Conservation (phyloP, 371 early-diverging fungal species). For the Coemansia linderi region DNA sequence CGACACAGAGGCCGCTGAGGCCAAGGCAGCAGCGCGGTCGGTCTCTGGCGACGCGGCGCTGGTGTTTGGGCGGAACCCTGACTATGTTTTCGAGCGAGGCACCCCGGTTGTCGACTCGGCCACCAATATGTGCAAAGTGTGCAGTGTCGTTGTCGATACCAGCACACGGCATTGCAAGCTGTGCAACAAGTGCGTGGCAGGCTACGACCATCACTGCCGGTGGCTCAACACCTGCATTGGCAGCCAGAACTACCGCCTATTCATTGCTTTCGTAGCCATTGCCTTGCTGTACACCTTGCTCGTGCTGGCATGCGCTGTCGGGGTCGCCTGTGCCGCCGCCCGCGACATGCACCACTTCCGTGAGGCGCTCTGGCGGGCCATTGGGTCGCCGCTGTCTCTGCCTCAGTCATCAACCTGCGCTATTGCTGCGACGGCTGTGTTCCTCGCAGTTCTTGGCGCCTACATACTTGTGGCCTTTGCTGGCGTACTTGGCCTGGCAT, state of each 20-base stretch:
- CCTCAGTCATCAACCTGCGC: neutral
- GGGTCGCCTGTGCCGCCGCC: slow-evolving; percentile 14
- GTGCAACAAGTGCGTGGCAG: slow-evolving; percentile 80
- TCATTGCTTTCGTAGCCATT: slow-evolving; percentile 22
- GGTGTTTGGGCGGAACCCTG: slow-evolving; percentile 59
- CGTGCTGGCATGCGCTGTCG: slow-evolving; percentile 18
- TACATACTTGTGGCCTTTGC: slow-evolving; percentile 19
- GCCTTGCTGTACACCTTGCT: slow-evolving; percentile 23
- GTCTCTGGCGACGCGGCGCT: slow-evolving; percentile 25
- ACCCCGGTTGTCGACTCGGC: slow-evolving; percentile 70
- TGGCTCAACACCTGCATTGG: slow-evolving; percentile 82
- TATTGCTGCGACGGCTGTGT: neutral
- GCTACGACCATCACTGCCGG: slow-evolving; percentile 82
- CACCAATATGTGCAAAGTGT: slow-evolving; percentile 67
- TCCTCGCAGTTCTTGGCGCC: slow-evolving; percentile 22
- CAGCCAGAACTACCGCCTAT: slow-evolving; percentile 62
- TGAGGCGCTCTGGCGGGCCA: slow-evolving; percentile 10
- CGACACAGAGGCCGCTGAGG: slow-evolving; percentile 32
- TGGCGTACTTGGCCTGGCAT: slow-evolving; percentile 17
- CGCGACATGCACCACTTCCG: slow-evolving; percentile 14
- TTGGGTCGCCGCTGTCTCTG: slow-evolving; percentile 17
- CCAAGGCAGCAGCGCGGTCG: neutral
- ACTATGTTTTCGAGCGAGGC: slow-evolving; percentile 66
- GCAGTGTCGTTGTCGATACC: slow-evolving; percentile 63
- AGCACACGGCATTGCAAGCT: slow-evolving; percentile 69